Base-by-base conservation (phyloP, 768 basidiomycete genomes). In the Boletus tylopilopsis region DNA sequence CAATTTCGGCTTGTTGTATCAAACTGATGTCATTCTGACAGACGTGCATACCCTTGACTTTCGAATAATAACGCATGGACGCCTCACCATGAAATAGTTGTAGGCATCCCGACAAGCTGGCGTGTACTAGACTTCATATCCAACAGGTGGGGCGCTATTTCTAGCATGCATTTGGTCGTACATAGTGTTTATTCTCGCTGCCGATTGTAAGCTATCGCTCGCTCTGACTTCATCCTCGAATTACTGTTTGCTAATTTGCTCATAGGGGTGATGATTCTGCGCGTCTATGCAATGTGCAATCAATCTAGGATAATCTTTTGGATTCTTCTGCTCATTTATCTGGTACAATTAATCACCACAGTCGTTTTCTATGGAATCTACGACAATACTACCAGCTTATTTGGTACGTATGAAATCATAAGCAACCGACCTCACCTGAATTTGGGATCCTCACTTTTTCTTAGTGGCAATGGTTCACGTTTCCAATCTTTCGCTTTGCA, bases 211-310 rank as follows among this genome's bases (percentile, higher is more conserved):
- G 47, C 42, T 27, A 1, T 6, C 15, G 21, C 6, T 1, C 15
- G 13, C 21, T n/a, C 16, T 32, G 5, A 8, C 15, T 5, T 2
- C 15, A 10, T 12, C 10, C 25, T 32, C 15, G 2, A 6, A 10
- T 22, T 7, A 35, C 15, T 8, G n/a, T n/a, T n/a, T n/a, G n/a
- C n/a, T 27, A 9, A 42, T 22, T 11, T 41, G 5, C 6, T 27
- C 13, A 18, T 15, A 49, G 47, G 41, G 6, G 13, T 49, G 4
- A 49, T 49, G 47, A 29, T 49, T 49, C 19, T 49, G 6, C 47
- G 47, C 35, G 47, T 49, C 10, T 49, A 35, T 11, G 47, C 40
- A 22, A 49, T 49, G 40, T 49, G 32, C 23, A 22, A 29, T 27
- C 23, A 3, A 22, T 49, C 24, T 24, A 34, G 1, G 0, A 22